These are phyloP conservation scores for Fraxinus sp. DNA, from an alignment of 305 asterid genomes.

Conservation along the genomic window DNA sequence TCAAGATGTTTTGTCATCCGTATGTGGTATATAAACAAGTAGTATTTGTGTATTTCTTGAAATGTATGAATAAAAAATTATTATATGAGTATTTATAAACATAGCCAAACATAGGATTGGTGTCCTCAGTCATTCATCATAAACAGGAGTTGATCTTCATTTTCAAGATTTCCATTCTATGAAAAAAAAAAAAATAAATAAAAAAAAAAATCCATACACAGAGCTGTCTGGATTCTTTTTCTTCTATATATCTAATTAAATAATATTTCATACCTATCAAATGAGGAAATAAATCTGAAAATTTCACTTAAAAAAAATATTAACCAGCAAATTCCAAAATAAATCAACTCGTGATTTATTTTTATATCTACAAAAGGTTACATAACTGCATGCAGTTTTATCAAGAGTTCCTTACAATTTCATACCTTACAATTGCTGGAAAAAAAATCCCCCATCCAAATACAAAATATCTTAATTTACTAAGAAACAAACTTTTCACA, in stretches of 20 bases:
- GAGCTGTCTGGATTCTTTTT: not conserved
- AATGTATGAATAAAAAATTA: not conserved
- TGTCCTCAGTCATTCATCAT: not conserved
- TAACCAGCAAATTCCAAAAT: not conserved
- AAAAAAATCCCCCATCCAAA: not conserved
- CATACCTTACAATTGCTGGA: not conserved
- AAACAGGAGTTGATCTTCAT: not conserved
- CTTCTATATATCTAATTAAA: no score
- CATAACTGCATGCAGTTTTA: not conserved
- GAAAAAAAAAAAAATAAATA: no score
- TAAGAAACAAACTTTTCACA: conserved; percentile 23
- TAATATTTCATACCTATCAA: not conserved
- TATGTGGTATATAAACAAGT: not conserved
- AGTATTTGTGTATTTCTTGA: no score
- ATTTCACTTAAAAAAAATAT: not conserved
- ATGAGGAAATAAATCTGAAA: not conserved
- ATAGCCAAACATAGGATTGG: not conserved
- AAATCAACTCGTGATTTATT: not conserved
- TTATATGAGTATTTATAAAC: not conserved
- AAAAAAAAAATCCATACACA: not conserved
- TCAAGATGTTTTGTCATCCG: not conserved
- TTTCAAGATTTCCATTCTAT: not conserved
- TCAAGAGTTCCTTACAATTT: not conserved
- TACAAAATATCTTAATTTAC: not conserved
- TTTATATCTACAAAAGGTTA: not conserved